Percentiles rank a stretch among this genome's conserved stretches.
Conservation (phyloP, 139 green algal genomes). For the Trebouxia sp. region DNA sequence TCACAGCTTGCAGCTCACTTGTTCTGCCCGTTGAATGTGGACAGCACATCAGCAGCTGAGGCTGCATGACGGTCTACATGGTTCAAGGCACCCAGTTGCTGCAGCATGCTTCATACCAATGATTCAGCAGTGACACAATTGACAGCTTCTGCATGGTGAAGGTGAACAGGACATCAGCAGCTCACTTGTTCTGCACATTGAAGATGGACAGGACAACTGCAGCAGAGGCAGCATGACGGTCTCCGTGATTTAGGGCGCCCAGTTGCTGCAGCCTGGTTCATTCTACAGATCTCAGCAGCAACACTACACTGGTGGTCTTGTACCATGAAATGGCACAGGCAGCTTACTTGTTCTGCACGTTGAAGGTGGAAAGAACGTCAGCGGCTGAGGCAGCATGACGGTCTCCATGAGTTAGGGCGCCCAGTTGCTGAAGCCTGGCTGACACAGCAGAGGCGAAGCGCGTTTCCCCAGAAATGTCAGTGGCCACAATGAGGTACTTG, state of each 20-base stretch:
- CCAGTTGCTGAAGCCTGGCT: background rate
- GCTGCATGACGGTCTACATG: background rate
- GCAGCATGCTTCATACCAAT: background rate
- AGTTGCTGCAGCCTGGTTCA: background rate
- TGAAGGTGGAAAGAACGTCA: background rate
- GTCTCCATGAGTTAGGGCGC: background rate
- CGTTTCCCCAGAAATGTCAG: conserved; percentile 61
- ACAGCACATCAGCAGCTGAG: background rate
- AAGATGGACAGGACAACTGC: background rate
- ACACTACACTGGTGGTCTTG: too few relatives aligned
- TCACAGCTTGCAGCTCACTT: too few relatives aligned
- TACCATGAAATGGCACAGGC: too few relatives aligned
- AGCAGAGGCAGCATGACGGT: background rate
- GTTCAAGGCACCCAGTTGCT: background rate
- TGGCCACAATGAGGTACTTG: conserved; percentile 69
- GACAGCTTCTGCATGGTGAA: background rate
- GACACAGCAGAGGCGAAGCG: conserved; percentile 39
- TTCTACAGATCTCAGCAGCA: background rate
- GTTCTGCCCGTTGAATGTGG: too few relatives aligned
- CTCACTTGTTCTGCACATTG: background rate
- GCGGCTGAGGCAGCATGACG: background rate
- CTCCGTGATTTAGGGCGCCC: background rate
- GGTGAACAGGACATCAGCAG: background rate
- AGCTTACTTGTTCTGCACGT: conserved; percentile 1
- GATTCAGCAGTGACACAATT: background rate